Conservation (phyloP, 768 basidiomycete genomes). For the Tulasnella sp. region DNA sequence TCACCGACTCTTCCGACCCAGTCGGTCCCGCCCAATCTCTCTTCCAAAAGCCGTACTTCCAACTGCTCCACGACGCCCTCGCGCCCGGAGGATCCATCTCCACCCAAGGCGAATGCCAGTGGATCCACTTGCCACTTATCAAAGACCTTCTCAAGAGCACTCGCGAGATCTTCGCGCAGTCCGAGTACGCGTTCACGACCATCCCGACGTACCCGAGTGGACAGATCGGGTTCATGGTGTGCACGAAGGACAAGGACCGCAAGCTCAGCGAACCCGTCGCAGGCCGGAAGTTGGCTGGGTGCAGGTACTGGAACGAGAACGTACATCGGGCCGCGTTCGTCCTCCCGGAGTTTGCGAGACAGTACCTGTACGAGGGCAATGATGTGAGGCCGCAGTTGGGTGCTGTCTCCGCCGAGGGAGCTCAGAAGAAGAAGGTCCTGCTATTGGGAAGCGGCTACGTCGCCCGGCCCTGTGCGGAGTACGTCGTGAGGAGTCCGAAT, state of each 20-base stretch:
- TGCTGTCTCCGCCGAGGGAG: slow-evolving; percentile 40
- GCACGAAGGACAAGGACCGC: slow-evolving; percentile 59
- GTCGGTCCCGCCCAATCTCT: slow-evolving; percentile 90
- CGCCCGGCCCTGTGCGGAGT: slow-evolving; percentile 92
- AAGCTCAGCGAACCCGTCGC: slow-evolving; percentile 50
- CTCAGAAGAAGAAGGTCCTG: slow-evolving; percentile 56
- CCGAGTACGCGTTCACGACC: slow-evolving; percentile 89
- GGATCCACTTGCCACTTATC: slow-evolving; percentile 89
- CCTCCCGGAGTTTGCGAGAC: slow-evolving; percentile 84
- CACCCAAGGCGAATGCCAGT: slow-evolving; percentile 91
- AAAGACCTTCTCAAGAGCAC: slow-evolving; percentile 58
- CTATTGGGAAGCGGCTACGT: slow-evolving; percentile 94
- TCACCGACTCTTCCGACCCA: slow-evolving; percentile 97
- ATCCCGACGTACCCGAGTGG: slow-evolving; percentile 99
- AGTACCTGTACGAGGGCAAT: slow-evolving; percentile 58
- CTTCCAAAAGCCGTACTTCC: slow-evolving; percentile 96
- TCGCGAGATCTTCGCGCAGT: slow-evolving; percentile 59
- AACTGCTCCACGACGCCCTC: slow-evolving; percentile 83
- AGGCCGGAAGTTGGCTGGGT: slow-evolving; percentile 54
- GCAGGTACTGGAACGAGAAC: slow-evolving; percentile 74
- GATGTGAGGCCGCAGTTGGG: slow-evolving; percentile 69
- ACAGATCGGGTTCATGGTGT: slow-evolving; percentile 90
- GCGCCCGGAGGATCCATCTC: slow-evolving; percentile 84
- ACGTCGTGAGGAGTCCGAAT: slow-evolving; percentile 66
- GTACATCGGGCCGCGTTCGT: slow-evolving; percentile 77